A percentile compares a stretch with the other conserved stretches of the same genome.
phyloP scores from a whole-genome alignment of 331 rosid species.

The Dryas integrifolia region DNA sequence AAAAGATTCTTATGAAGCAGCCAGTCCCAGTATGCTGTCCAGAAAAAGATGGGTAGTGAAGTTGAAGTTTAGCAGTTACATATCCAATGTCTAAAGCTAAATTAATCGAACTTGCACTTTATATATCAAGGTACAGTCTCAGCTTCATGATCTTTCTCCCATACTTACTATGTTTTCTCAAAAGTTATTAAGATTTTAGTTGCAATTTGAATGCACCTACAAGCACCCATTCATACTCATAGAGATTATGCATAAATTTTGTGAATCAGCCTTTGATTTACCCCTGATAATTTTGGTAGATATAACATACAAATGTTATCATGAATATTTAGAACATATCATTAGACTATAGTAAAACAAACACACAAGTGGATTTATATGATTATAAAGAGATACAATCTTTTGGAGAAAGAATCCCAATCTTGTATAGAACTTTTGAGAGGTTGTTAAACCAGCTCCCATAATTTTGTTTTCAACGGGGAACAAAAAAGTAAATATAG shows the following conservation, averaged over 20 bases:
- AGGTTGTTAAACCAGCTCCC: too few relatives aligned
- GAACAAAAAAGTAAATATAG: too few relatives aligned
- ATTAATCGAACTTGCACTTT: not conserved
- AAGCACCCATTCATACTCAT: not conserved
- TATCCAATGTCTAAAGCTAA: slow-evolving; percentile 17
- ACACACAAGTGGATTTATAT: too few relatives aligned
- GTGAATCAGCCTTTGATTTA: too few relatives aligned
- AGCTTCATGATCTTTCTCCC: slow-evolving; percentile 3
- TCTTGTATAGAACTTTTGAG: too few relatives aligned
- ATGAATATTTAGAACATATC: too few relatives aligned
- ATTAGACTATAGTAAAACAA: too few relatives aligned
- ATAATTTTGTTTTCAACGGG: too few relatives aligned
- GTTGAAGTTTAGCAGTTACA: slow-evolving; percentile 31
- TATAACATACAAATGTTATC: too few relatives aligned
- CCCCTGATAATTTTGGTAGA: too few relatives aligned
- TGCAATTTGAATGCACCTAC: not conserved
- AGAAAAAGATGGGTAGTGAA: slow-evolving; percentile 26
- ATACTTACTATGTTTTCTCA: not conserved
- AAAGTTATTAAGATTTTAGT: not conserved
- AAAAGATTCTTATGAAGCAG: slow-evolving; percentile 30
- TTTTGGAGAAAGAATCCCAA: too few relatives aligned
- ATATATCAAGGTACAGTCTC: slow-evolving; percentile 15
- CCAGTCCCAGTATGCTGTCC: slow-evolving; percentile 18
- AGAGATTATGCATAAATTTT: not conserved
- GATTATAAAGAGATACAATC: too few relatives aligned